These are phyloP conservation scores for Staphylotrichum tortipilum DNA, from an alignment of 495 filamentous ascomycete species.

Conservation along the genomic window DNA sequence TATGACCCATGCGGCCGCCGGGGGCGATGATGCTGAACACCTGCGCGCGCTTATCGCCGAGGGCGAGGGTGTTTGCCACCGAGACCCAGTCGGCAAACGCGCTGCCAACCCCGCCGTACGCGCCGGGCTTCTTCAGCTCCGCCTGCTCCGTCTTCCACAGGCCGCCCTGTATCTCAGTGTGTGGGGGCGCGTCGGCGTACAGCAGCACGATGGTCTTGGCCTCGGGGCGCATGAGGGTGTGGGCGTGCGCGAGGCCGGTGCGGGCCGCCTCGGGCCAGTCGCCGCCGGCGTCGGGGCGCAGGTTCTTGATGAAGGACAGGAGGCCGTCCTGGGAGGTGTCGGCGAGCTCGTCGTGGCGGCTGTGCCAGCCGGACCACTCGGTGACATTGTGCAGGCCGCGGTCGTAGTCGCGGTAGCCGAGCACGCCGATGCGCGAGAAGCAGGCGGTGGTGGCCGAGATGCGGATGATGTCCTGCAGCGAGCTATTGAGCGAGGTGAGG, in stretches of 20 bases:
- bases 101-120: slow-evolving; percentile 24
- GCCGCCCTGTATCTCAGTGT: slow-evolving; percentile 16
- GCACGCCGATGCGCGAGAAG: slow-evolving; percentile 36
- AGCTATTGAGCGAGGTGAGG: slow-evolving; percentile 29
- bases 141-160: slow-evolving; percentile 18
- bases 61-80: slow-evolving; percentile 18
- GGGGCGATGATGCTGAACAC: slow-evolving; percentile 30
- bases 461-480: slow-evolving; percentile 38
- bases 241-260: slow-evolving; percentile 36
- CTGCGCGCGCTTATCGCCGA: slow-evolving; percentile 28
- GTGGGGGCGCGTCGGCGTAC: slow-evolving; percentile 42
- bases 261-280: slow-evolving; percentile 39
- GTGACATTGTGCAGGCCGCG: slow-evolving; percentile 18
- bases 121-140: slow-evolving; percentile 9
- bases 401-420: slow-evolving; percentile 40
- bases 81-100: slow-evolving; percentile 37
- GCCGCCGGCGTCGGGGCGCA: slow-evolving; percentile 14
- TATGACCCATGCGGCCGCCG: neutral
- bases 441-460: slow-evolving; percentile 36
- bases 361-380: slow-evolving; percentile 37
- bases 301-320: slow-evolving; percentile 10
- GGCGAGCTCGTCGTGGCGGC: neutral
- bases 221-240: slow-evolving; percentile 35
- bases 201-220: slow-evolving; percentile 39
- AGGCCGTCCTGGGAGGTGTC: slow-evolving; percentile 10